phyloP scores from a whole-genome alignment of 2,329 filamentous ascomycete species.

The Fusarium sp. region DNA sequence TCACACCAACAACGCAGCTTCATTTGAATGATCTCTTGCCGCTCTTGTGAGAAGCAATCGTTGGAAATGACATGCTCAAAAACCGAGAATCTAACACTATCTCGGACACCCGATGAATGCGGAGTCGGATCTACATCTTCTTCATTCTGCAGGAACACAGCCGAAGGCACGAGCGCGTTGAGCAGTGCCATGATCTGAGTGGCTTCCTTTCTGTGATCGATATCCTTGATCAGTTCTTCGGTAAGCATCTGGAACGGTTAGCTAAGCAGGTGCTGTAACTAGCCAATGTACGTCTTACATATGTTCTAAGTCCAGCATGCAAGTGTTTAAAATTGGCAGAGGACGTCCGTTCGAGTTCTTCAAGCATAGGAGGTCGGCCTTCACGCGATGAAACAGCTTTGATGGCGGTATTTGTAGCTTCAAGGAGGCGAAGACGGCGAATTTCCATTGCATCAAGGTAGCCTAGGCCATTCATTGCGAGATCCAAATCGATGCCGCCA shows the following conservation, averaged over 20 bases:
- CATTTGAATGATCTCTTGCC: conserved; percentile 46
- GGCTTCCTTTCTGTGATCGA: conserved; percentile 19
- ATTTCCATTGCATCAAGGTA: conserved; percentile 52
- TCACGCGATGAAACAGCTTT: conserved; percentile 21
- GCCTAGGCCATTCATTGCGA: conserved; percentile 50
- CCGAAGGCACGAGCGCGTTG: conserved; percentile 53
- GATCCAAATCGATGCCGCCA: conserved; percentile 46
- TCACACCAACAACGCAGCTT: conserved; percentile 53
- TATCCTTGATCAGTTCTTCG: conserved; percentile 34
- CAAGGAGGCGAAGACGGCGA: conserved; percentile 49
- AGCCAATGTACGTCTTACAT: conserved; percentile 43
- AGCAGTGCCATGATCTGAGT: conserved; percentile 51
- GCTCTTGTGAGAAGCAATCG: conserved; percentile 33
- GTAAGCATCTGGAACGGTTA: conserved; percentile 47
- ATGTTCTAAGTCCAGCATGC: conserved; percentile 52
- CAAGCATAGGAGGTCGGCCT: conserved; percentile 38
- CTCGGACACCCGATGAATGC: conserved; percentile 50
- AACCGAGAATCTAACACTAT: conserved; percentile 53
- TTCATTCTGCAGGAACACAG: conserved; percentile 35
- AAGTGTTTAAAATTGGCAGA: conserved; percentile 48
- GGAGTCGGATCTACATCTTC: conserved; percentile 48
- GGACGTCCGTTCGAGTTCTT: conserved; percentile 50
- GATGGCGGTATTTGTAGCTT: conserved; percentile 38
- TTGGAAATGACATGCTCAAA: conserved; percentile 52
- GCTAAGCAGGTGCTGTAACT: background rate